phyloP scores from a whole-genome alignment of 2,329 filamentous ascomycete genomes.

The Neofusicoccum cordaticola region DNA sequence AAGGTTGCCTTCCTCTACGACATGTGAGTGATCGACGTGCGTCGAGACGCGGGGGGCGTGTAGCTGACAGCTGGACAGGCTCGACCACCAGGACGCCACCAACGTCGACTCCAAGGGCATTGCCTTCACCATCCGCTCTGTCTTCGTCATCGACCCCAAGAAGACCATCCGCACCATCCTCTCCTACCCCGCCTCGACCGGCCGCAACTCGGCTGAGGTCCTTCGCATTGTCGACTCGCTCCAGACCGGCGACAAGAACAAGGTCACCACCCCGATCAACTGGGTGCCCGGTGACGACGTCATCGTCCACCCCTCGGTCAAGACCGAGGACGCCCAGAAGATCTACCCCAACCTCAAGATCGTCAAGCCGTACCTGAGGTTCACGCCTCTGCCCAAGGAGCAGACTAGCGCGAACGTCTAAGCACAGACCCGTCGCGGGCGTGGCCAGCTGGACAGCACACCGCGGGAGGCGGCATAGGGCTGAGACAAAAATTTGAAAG shows the following conservation, averaged over 20 bases:
- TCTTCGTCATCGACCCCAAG: slow-evolving; percentile 90
- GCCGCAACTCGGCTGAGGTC: slow-evolving; percentile 59
- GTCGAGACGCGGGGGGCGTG: slow-evolving; percentile 30
- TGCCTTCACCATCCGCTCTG: slow-evolving; percentile 90
- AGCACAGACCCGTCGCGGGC: not conserved
- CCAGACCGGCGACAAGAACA: slow-evolving; percentile 77
- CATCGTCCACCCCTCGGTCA: slow-evolving; percentile 81
- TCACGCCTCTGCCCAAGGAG: slow-evolving; percentile 58
- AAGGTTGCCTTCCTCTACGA: slow-evolving; percentile 50
- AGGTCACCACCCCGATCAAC: slow-evolving; percentile 84
- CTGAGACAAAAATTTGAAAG: slow-evolving; percentile 6
- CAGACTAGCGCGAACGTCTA: slow-evolving; percentile 32
- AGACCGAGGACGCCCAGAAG: slow-evolving; percentile 80
- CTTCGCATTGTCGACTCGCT: slow-evolving; percentile 58
- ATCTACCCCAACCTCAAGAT: slow-evolving; percentile 74
- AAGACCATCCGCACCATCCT: slow-evolving; percentile 93
- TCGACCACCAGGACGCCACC: slow-evolving; percentile 56
- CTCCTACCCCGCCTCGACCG: slow-evolving; percentile 83
- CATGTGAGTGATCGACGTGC: slow-evolving; percentile 36
- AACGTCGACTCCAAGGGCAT: slow-evolving; percentile 61
- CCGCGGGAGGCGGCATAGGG: slow-evolving; percentile 1
- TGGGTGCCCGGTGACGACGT: slow-evolving; percentile 88
- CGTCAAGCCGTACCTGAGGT: slow-evolving; percentile 68
- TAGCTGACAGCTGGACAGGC: slow-evolving; percentile 21
- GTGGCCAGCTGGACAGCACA: not conserved